Base-by-base conservation (phyloP, 1,284 basidiomycete genomes). In the Mycosarcoma mackinlayi region DNA sequence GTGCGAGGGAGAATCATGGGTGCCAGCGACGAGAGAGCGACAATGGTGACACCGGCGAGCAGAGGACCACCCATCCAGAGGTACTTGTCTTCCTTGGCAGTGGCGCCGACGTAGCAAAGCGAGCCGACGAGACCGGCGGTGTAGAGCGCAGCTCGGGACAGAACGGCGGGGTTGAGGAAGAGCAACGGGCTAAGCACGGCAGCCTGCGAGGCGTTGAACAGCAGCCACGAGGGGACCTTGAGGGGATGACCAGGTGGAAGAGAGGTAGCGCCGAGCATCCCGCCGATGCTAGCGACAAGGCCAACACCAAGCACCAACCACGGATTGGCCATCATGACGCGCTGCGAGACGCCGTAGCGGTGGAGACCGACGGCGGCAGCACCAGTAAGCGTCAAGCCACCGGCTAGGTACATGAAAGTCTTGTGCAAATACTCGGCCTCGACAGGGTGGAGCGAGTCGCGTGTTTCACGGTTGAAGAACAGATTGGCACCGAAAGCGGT, bases 141-240 rank as follows among this genome's bases (percentile, higher is more conserved):
- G 84, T 95, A 95, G 6, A 95, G 85, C 11, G 91, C 93, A 9
- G 93, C 93, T 37, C 93, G 88, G n/a, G 90, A 89, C 41, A 95
- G 87, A 61, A 95, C 87, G 13, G 91, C 92, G 1, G 93, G 93
- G 77, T 87, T 89, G 51, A 93, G 84, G 87, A 94, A 94, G 85
- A 92, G 92, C 21, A 95, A 83, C 9, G 82, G 82, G 39, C 75
- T 72, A 28, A 76, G 23, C 88, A 91, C 59, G 91, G 86, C 91
- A 14, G 92, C 92, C 85, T 94, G 93, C 78, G 88, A 92, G 6
- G 87, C 89, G 73, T 93, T 93, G 84, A 94, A 93, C 4, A 89
- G 89, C 9, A 79, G 56, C 82, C 81, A 84, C 46, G 75, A 76
- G 33, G 78, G 74, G 9, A 72, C 64, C 76, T 81, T 82, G 88